A percentile compares a stretch with the other conserved stretches of the same genome.
Evolutionary conservation across 495 filamentous ascomycete genomes (phyloP).

Genomic region (Thozetella sp.): DNA sequence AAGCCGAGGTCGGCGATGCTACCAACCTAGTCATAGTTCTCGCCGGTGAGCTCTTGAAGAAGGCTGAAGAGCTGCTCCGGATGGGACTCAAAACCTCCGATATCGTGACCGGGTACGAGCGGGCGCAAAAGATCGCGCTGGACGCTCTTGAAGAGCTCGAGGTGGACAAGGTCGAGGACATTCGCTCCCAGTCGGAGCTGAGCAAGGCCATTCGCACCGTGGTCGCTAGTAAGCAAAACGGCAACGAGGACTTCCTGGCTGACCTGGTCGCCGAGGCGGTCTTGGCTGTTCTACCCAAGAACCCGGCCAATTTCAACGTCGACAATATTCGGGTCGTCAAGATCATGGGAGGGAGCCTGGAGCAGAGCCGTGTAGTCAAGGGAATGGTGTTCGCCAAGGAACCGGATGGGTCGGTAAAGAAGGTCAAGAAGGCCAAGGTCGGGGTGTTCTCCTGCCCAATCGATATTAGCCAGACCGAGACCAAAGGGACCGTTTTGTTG

Average conservation of each 20-base stretch:
- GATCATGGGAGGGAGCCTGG: slow-evolving; percentile 96
- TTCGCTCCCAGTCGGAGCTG: slow-evolving; percentile 76
- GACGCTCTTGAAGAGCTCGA: slow-evolving; percentile 85
- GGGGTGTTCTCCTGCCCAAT: slow-evolving; percentile 96
- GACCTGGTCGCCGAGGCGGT: slow-evolving; percentile 90
- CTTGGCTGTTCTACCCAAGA: slow-evolving; percentile 92
- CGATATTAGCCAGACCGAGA: slow-evolving; percentile 95
- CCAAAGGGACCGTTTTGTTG: slow-evolving; percentile 98
- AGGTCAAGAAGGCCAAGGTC: slow-evolving; percentile 90
- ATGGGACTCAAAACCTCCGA: slow-evolving; percentile 97
- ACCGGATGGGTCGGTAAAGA: slow-evolving; percentile 88
- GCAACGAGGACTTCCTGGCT: slow-evolving; percentile 85
- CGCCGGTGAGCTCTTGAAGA: slow-evolving; percentile 94
- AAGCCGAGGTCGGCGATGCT: slow-evolving; percentile 97
- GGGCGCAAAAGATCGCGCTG: slow-evolving; percentile 85
- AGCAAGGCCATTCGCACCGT: slow-evolving; percentile 96
- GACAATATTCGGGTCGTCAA: slow-evolving; percentile 99
- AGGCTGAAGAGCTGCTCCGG: slow-evolving; percentile 92
- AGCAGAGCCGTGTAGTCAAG: slow-evolving; percentile 91
- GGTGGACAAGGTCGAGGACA: slow-evolving; percentile 86
- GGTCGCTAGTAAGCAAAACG: slow-evolving; percentile 94
- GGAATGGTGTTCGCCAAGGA: slow-evolving; percentile 98
- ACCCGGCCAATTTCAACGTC: slow-evolving; percentile 98
- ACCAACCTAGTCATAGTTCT: slow-evolving; percentile 97
- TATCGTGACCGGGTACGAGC: slow-evolving; percentile 94